Evolutionary conservation across 2,329 filamentous ascomycete genomes (phyloP), one percentile per base, ranked within the genome.

Genomic region (Scytalidium sp.): DNA sequence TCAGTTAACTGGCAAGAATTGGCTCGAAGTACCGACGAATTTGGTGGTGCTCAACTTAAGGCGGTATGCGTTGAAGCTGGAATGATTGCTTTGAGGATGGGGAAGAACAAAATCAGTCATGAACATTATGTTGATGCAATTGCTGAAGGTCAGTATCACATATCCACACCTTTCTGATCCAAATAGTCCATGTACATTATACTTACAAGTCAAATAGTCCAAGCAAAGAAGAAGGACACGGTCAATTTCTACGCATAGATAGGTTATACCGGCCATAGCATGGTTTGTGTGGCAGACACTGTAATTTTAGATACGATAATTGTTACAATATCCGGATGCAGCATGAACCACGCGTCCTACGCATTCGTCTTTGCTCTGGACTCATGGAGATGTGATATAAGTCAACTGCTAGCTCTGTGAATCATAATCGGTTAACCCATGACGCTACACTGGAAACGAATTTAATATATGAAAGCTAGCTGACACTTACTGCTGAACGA

Each of bases 41-140:
- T 99, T 68, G 94, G 94, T 52, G 94, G 94, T 67, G 94, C 94
- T 53, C 93, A 96, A 84, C 75, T 99, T 61, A 99, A 99, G 80
- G 94, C 94, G 41, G 94, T 99, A 19, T 99, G 94, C 70, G 94
- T 99, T 21, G 94, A 99, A 75, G 94, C 94, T 46, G 94, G 94
- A 67, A 99, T 99, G 94, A 99, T 99, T 73, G 94, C 94, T 22
- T 76, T 99, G 65, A 83, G 94, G 60, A 90, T 87, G 69, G 94
- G 94, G 54, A 92, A 96, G 79, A 91, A 87, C 73, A 97, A 97
- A 81, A 94, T 99, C 66, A 88, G 88, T 52, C 94, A 99, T 69
- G 94, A 99, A 76, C 90, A 99, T 72, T 99, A 97, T 67, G 94
- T 99, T 45, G 94, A 99, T 76, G 94, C 94, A 53, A 97, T 99